Base-by-base conservation (phyloP, 1,284 basidiomycete species). In the Rhodotorula sp. region DNA sequence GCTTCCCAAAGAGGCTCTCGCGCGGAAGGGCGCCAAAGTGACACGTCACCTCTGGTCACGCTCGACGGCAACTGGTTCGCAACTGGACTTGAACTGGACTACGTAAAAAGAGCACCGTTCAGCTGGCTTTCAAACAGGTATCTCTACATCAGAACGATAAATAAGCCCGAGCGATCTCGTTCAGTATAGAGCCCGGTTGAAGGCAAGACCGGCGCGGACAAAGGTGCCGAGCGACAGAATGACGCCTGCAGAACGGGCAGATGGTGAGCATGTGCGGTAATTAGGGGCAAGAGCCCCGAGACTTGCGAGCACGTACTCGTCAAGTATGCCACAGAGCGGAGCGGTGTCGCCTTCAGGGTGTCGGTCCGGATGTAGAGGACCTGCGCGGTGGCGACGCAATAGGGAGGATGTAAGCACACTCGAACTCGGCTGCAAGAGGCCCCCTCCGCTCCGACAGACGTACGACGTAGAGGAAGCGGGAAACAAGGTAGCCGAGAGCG, bases 291-390 rank as follows among this genome's bases (percentile, higher is more conserved):
- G 47, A 20, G 21, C 7, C 46, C 8, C 0, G 51, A 3, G 23
- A 10, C 18, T 29, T 16, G 21, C 16, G 18, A 6, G 15, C 5
- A 43, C 65, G 49, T 4, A 70, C 69, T 66, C 20, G 48, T 51
- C 18, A 72, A 49, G 46, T 47, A 72, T 31, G 65, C 57, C 5
- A 72, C 16, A 4, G 67, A 68, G 21, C 70, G 70, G 8, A 72
- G 49, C 26, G 52, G 48, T 3, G 67, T 48, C 43, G 20, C 56
- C 51, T 21, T 47, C 3, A 18, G 10, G 3, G 5, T 6, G 23
- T 62, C 49, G 10, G 67, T 68, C 21, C 58, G 56, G 57, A 59
- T 58, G 70, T 72, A 72, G 3, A 68, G 64, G 39, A 64, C 29
- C 69, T 70, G 57, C 26, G 14, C 5, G 46, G 6, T 5, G 5